A percentile compares a stretch with the other conserved stretches of the same genome.
Conservation (phyloP, 768 basidiomycete species). For the Naematelia aurantialba region DNA sequence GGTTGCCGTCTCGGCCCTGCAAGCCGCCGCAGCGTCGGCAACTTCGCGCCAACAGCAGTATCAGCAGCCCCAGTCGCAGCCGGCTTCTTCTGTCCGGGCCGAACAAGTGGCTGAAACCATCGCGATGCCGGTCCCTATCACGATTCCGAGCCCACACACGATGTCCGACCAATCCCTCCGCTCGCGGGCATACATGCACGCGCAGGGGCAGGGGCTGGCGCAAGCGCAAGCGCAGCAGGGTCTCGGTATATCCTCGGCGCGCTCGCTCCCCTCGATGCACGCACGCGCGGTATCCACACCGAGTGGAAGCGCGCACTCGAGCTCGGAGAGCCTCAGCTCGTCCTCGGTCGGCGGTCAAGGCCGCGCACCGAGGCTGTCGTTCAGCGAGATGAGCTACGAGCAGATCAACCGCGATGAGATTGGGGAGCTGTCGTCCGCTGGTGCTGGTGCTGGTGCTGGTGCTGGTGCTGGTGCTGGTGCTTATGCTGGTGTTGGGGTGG, state of each 20-base stretch:
- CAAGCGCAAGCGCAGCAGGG: constrained; percentile 1
- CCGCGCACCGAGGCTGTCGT: constrained; percentile 11
- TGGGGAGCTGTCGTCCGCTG: constrained; percentile 5
- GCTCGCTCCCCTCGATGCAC: background rate
- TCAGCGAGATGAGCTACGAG: constrained; percentile 38
- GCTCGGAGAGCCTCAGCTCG: constrained; percentile 7
- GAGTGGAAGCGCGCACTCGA: constrained; percentile 2
- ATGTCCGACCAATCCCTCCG: constrained; percentile 16
- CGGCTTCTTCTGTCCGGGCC: constrained; percentile 2
- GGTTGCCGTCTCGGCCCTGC: constrained; percentile 31
- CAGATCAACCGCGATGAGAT: constrained; percentile 39
- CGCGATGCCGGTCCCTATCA: constrained; percentile 38
- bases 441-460: constrained; percentile 2
- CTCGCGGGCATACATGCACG: constrained; percentile 25
- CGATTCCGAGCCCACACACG: constrained; percentile 18
- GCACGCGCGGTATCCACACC: background rate
- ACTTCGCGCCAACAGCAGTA: constrained; percentile 1
- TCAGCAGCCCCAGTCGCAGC: constrained; percentile 1
- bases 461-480: too few relatives aligned
- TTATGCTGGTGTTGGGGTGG: too few relatives aligned
- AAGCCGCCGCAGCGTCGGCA: constrained; percentile 19
- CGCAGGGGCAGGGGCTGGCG: background rate
- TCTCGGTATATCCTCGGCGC: background rate
- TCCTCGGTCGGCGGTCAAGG: too few relatives aligned
- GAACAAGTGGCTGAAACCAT: constrained; percentile 24